These are phyloP conservation scores for Cercospora zeae-maydis DNA, from an alignment of 2,329 filamentous ascomycete species.

Conservation along the genomic window DNA sequence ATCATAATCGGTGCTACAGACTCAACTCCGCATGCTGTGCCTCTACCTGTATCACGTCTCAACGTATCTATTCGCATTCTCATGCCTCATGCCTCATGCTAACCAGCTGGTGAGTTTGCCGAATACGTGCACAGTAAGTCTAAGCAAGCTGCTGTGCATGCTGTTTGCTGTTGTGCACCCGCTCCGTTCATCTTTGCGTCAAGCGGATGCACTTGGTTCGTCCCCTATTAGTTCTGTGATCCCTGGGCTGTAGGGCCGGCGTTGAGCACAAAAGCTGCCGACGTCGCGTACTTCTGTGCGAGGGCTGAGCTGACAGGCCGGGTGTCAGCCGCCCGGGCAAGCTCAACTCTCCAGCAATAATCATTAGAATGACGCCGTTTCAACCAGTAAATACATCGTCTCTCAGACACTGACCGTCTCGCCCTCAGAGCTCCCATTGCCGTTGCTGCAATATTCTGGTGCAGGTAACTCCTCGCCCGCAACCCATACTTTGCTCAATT, in stretches of 20 bases:
- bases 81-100: background rate
- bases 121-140: background rate
- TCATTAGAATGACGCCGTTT: background rate
- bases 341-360: background rate
- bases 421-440: constrained; percentile 15
- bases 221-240: background rate
- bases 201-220: background rate
- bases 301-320: background rate
- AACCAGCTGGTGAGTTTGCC: background rate
- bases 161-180: background rate
- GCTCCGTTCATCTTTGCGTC: background rate
- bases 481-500: constrained; percentile 66
- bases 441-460: constrained; percentile 18
- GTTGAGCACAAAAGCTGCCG: background rate
- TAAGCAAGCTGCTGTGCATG: background rate
- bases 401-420: constrained; percentile 15
- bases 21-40: background rate
- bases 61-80: background rate
- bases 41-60: background rate
- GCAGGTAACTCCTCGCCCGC: constrained; percentile 37
- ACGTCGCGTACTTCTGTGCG: background rate
- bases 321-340: background rate
- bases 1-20: background rate
- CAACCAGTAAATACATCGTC: background rate
- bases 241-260: background rate